Conservation (phyloP, 805 yeast genomes). For the Saccharomyces mikatae region DNA sequence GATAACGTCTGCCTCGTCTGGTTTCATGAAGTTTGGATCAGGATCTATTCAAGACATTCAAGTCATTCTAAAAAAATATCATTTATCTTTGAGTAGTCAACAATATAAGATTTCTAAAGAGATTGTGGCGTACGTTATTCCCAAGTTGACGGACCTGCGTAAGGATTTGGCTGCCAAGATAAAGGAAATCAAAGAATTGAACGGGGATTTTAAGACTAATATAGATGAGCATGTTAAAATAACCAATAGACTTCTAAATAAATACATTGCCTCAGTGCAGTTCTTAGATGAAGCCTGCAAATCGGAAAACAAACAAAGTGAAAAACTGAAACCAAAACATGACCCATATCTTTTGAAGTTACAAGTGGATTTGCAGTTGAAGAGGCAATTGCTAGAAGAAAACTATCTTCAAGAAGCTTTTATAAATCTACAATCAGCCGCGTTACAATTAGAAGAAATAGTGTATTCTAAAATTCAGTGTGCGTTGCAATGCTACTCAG, state of each 20-base stretch:
- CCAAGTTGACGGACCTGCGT: slow-evolving; percentile 48
- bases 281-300: slow-evolving; percentile 34
- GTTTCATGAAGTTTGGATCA: slow-evolving; percentile 63
- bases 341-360: slow-evolving; percentile 58
- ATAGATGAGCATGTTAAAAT: slow-evolving; percentile 50
- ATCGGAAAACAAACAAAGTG: neutral
- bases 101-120: slow-evolving; percentile 47
- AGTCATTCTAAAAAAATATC: slow-evolving; percentile 54
- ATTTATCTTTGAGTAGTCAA: slow-evolving; percentile 45
- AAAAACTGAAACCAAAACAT: slow-evolving; percentile 30
- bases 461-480: slow-evolving; percentile 55
- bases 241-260: slow-evolving; percentile 48
- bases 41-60: slow-evolving; percentile 75
- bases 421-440: slow-evolving; percentile 55
- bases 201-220: slow-evolving; percentile 51
- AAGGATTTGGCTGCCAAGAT: slow-evolving; percentile 66
- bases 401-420: slow-evolving; percentile 59
- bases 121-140: slow-evolving; percentile 44
- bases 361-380: slow-evolving; percentile 53
- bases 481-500: slow-evolving; percentile 44
- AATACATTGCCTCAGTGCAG: slow-evolving; percentile 35
- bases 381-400: slow-evolving; percentile 52
- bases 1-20: slow-evolving; percentile 26
- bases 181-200: slow-evolving; percentile 65
- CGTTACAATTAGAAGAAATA: slow-evolving; percentile 55